Base-by-base conservation (phyloP, 2,329 filamentous ascomycete species). In the Parastagonospora avenae region DNA sequence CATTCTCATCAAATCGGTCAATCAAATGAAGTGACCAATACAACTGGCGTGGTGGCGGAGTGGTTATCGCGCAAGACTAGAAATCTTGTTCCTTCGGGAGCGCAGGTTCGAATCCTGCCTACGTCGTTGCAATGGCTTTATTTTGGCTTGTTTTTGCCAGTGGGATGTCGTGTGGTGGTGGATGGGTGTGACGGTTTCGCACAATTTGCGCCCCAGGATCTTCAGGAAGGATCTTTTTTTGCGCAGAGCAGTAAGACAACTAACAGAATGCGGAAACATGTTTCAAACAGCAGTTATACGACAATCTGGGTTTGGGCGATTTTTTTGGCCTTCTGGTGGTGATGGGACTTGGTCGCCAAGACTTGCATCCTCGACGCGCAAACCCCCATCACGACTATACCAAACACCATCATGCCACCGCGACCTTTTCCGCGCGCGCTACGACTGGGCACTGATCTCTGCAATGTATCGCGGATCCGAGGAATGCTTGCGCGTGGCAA, bases 391-490 rank as follows among this genome's bases (percentile, higher is more conserved):
- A 24, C 19, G 6, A 16, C 35, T 16, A 2, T 10, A 8, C 30
- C 42, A 31, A 42, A 16, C n/a, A 7, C 30, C 46, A 37, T 32
- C 38, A 79, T 80, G 77, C 70, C 76, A 48, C 70, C 67, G 8
- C 72, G 76, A 35, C 75, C 77, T 0, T 91, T 92, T 62, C 86
- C 87, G 1, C 78, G 85, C n/a, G 78, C 85, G 1, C 67, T 93
- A 11, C 80, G 81, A 42, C 77, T 96, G 45, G 92, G 92, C 50
- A 93, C 85, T 41, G 92, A 96, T 69, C 88, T 96, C 49, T 91
- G 90, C 72, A 80, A 81, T 50, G 82, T 91, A 50, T 74, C 80
- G 0, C 85, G 91, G 48, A 85, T 96, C 52, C 75, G 78, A 54
- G 70, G 73, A 15, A 77, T 92, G 44, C 72, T 93, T 45, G 71